Conservation (phyloP, 257 asterid species). For the Petunia secreta region DNA sequence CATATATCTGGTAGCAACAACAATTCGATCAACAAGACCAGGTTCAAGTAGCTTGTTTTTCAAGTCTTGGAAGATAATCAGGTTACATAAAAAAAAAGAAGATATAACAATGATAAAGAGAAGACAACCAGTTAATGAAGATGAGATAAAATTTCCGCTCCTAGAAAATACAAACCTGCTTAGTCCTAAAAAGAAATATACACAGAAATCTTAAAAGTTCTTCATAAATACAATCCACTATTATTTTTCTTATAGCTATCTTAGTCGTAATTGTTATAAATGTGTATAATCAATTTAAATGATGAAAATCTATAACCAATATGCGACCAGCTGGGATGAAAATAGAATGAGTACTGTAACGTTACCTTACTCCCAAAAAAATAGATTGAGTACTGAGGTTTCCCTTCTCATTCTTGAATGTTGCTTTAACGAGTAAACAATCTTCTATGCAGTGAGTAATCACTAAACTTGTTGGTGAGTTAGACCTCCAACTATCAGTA, state of each 20-base stretch:
- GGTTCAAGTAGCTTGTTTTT: slow-evolving; percentile 89
- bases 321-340: background rate
- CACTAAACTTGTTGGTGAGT: background rate
- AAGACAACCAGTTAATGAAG: background rate
- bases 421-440: slow-evolving; percentile 1
- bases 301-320: background rate
- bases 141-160: slow-evolving; percentile 17
- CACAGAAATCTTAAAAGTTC: background rate
- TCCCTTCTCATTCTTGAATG: slow-evolving; percentile 1
- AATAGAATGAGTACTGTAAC: no score
- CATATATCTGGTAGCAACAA: slow-evolving; percentile 73
- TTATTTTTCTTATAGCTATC: background rate
- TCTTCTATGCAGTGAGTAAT: slow-evolving; percentile 10
- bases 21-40: slow-evolving; percentile 85
- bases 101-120: slow-evolving; percentile 1
- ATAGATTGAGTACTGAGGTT: slow-evolving; percentile 4
- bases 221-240: slow-evolving; percentile 20
- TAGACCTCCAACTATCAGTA: background rate
- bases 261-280: background rate
- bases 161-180: background rate
- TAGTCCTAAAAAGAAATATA: background rate
- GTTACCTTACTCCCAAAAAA: background rate
- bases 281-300: background rate
- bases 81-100: background rate
- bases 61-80: slow-evolving; percentile 96